Conservation (phyloP, 176 grass and related monocot genomes). For the Saccharum spontaneum region DNA sequence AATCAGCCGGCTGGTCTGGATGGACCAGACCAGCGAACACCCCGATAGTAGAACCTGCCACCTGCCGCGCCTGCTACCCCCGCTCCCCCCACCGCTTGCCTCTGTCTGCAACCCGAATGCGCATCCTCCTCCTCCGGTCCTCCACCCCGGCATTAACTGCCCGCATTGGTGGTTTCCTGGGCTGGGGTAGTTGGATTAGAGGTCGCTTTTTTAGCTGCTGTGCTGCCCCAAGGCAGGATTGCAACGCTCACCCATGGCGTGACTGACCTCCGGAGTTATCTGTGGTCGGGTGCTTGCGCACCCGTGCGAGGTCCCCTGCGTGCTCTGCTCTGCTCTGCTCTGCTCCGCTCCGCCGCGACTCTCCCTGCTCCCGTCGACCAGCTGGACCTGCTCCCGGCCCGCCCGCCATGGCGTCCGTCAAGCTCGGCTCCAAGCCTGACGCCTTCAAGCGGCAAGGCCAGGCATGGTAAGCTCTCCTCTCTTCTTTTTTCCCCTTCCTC, state of each 20-base stretch:
- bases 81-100: too few relatives aligned
- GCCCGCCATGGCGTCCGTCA: constrained; percentile 55
- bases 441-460: constrained; percentile 78
- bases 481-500: not conserved
- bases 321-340: not conserved
- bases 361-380: not conserved
- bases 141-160: constrained; percentile 41
- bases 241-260: constrained; percentile 24
- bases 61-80: not conserved
- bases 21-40: too few relatives aligned
- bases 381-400: not conserved
- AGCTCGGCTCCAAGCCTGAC: constrained; percentile 82
- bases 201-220: not conserved
- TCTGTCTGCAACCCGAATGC: not conserved
- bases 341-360: not conserved
- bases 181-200: constrained; percentile 50
- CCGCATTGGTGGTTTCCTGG: constrained; percentile 44
- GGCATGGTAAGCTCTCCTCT: constrained; percentile 58
- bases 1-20: too few relatives aligned
- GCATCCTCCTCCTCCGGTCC: not conserved
- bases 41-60: constrained; percentile 50
- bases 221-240: constrained; percentile 18
- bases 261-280: constrained; percentile 22
- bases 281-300: not conserved
- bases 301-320: not conserved